Evolutionary conservation across 2,329 filamentous ascomycete genomes (phyloP), one percentile per base, ranked within the genome.

Genomic region (Cladophialophora immunda): DNA sequence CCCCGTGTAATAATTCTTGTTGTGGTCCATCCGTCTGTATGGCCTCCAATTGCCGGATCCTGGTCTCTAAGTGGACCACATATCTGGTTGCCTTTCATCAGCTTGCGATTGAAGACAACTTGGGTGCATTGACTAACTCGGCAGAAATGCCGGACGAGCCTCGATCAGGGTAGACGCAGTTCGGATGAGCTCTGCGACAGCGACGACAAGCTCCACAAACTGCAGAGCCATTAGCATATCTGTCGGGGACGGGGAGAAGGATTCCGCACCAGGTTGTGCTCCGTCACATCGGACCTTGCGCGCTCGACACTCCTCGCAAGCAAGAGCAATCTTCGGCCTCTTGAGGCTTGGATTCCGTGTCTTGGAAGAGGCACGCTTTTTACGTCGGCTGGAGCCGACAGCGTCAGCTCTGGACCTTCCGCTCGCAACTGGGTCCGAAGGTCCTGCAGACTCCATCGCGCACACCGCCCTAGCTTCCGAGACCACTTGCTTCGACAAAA

Each of bases 241-340:
- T n/a, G 29, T 25, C 4, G 4, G n/a, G 4, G n/a, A 32, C 11
- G 13, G 1, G 6, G 13, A 34, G 54, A 15, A 15, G 25, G 27
- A 32, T 7, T 36, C 8, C 13, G 13, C 9, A 56, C 54, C 54
- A 13, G 54, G 54, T 25, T 56, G 54, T 4, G 17, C 54, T n/a
- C 54, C 54, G 17, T 56, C 54, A 56, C 54, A 56, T 5, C 54
- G 54, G 15, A 56, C 54, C 54, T 56, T 56, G 2, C 54, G 54
- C 13, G 32, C 29, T 22, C 54, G 54, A 56, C 54, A 56, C 32
- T 56, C 54, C 1, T 36, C 29, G 13, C 54, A 56, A 22, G 54
- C 54, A 19, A 29, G 54, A 1, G 54, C 22, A 22, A 56, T 56
- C 15, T 56, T 56, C 50, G 50, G 50, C 22, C 50, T 27, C 17